Evolutionary conservation across 1,284 basidiomycete genomes (phyloP), one percentile per base, ranked within the genome.

Genomic region (Phellopilus nigrolimitatus): DNA sequence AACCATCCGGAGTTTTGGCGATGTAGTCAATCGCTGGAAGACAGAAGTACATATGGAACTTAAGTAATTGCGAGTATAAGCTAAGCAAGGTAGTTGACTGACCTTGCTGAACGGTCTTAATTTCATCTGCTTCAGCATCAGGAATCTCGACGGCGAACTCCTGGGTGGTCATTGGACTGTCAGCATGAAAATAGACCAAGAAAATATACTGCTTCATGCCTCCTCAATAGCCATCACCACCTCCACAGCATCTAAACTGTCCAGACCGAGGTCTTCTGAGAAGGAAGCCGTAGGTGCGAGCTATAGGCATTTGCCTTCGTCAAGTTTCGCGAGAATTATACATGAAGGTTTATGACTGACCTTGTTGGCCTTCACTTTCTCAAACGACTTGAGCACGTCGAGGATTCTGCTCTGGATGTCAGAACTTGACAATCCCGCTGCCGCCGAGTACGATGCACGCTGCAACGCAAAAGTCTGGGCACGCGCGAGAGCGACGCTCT

Each of bases 161-260:
- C 91, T 93, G 59, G 22, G 33, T 41, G 24, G 47, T 15, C 5
- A 44, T 43, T 22, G 38, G 19, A 12, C 43, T 21, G 43, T 42
- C 45, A 49, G 49, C 53, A 42, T 47, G 19, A 10, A 33, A 21
- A 8, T n/a, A 8, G 21, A 51, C 6, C 42, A 30, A 17, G n/a
- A 9, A 5, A 15, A 21, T 24, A 28, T 10, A 10, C 21, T n/a
- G 24, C 38, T 30, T 52, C 73, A 39, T 67, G 92, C 95, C 84
- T 99, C 95, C 73, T 99, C 97, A 61, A 99, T 90, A 42, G 95
- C 94, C 95, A 99, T 98, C 63, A 99, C 92, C 38, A 98, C 95
- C 71, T 99, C 97, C 38, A 99, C 95, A 41, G 94, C 84, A 69
- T 99, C 97, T 64, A 99, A 75, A 63, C 94, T 97, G 74, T 99